Evolutionary conservation across 768 basidiomycete genomes (phyloP).

Genomic region (Rhizopogon rudus): DNA sequence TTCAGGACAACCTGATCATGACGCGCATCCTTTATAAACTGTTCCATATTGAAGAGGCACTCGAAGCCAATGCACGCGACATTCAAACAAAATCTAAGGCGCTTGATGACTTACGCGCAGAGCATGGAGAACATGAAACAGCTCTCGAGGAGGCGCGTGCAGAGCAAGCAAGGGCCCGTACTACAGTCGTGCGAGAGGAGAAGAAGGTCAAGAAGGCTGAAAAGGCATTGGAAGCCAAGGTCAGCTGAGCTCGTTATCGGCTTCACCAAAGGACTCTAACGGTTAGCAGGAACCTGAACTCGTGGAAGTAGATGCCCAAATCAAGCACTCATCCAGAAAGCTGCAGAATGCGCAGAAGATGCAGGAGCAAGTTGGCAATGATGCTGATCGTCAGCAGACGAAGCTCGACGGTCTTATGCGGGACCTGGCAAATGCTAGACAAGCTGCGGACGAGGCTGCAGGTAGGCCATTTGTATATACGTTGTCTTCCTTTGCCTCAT

Average conservation of each 20-base stretch:
- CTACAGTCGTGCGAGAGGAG: slow-evolving; percentile 77
- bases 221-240: slow-evolving; percentile 82
- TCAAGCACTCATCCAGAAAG: slow-evolving; percentile 80
- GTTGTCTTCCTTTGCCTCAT: neutral
- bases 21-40: slow-evolving; percentile 83
- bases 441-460: slow-evolving; percentile 72
- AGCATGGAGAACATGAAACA: slow-evolving; percentile 67
- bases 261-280: neutral
- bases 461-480: slow-evolving; percentile 38
- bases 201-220: slow-evolving; percentile 87
- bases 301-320: slow-evolving; percentile 79
- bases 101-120: slow-evolving; percentile 60
- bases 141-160: slow-evolving; percentile 69
- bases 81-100: slow-evolving; percentile 74
- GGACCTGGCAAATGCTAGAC: slow-evolving; percentile 64
- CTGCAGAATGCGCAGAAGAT: slow-evolving; percentile 62
- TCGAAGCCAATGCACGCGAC: slow-evolving; percentile 63
- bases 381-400: slow-evolving; percentile 44
- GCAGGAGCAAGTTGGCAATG: slow-evolving; percentile 59
- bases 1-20: slow-evolving; percentile 76
- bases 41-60: slow-evolving; percentile 82
- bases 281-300: slow-evolving; percentile 74
- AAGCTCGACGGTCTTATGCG: slow-evolving; percentile 52
- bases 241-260: slow-evolving; percentile 22
- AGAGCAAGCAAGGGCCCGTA: slow-evolving; percentile 74